Evolutionary conservation across 495 filamentous ascomycete genomes (phyloP), one percentile per base, ranked within the genome.

Genomic region (Hapsidospora chrysogenum): DNA sequence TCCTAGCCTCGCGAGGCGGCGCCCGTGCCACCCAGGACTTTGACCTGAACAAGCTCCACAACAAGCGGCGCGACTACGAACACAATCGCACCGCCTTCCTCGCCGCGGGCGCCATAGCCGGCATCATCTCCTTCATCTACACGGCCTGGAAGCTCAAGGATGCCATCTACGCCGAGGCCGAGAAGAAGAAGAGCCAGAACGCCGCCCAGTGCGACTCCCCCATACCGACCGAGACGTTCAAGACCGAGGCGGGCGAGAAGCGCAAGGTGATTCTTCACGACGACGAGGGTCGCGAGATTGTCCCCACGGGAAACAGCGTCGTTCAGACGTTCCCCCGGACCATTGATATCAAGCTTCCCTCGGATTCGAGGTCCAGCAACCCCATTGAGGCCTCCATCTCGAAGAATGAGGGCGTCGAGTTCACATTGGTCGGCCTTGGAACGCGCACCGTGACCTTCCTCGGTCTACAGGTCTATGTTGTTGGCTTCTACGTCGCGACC

Each of bases 381-480:
- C 16, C 28, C 16, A 21, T 31, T 17, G 28, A 27, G 27, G 45
- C 36, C 13, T 47, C 41, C 11, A 36, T 36, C 3, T 42, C 40
- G 29, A 39, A 57, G 34, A 53, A 47, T 23, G 43, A 46, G 26
- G 57, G 66, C 9, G 54, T 61, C 18, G 82, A 92, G 41, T 95
- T 93, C 52, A 81, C 82, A 18, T 68, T 95, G 0, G 63, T 95
- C 4, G 89, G 89, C 0, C 61, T 93, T 26, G 89, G 89, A 7
- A 70, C 87, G 33, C 72, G 89, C 35, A 87, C 78, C 6, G 89
- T 97, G 14, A 85, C 76, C 25, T 92, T 95, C 49, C 52, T 97
- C 28, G 58, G 70, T n/a, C 80, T 97, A 17, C 75, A 92, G 51
- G 89, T 97, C 37, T 97, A 97, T 60, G 80, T 94, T 11, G 80